Conservation (phyloP, 2,329 filamentous ascomycete species). For the Diaporthe capsici region DNA sequence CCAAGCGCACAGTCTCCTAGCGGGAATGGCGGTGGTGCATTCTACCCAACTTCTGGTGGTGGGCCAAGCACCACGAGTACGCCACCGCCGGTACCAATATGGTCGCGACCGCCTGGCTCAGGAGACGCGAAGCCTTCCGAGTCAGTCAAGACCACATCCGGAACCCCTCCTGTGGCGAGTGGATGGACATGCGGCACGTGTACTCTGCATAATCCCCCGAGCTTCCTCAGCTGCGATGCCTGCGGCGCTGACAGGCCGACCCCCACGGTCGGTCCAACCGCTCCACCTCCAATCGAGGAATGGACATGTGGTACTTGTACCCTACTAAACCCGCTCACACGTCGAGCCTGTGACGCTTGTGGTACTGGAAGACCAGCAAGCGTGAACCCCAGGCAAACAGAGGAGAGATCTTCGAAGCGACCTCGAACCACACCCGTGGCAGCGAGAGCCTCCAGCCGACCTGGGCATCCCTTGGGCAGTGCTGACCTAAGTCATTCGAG, state of each 20-base stretch:
- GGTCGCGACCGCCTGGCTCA: conserved; percentile 35
- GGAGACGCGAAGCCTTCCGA: neutral
- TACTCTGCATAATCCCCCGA: conserved; percentile 68
- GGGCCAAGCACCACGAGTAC: conserved; percentile 46
- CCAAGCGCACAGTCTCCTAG: conserved; percentile 66
- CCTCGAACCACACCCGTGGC: conserved; percentile 30
- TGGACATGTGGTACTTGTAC: conserved; percentile 73
- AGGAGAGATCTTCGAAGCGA: conserved; percentile 39
- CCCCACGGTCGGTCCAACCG: conserved; percentile 37
- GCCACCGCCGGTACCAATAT: conserved; percentile 37
- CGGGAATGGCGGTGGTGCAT: conserved; percentile 56
- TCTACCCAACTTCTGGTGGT: conserved; percentile 46
- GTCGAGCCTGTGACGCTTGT: conserved; percentile 70
- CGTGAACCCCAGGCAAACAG: conserved; percentile 39
- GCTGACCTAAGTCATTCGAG: conserved; percentile 37
- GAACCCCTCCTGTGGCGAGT: conserved; percentile 37
- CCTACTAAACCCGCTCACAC: conserved; percentile 65
- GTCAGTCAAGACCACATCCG: neutral
- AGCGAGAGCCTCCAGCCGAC: neutral
- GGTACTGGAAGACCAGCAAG: conserved; percentile 57
- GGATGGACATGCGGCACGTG: conserved; percentile 69
- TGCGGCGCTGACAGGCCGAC: conserved; percentile 63
- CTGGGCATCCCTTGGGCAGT: conserved; percentile 15
- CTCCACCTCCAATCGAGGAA: conserved; percentile 43
- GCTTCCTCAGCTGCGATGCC: conserved; percentile 69